Base-by-base conservation (phyloP, 495 filamentous ascomycete species). In the Trichoderma asperelloides region DNA sequence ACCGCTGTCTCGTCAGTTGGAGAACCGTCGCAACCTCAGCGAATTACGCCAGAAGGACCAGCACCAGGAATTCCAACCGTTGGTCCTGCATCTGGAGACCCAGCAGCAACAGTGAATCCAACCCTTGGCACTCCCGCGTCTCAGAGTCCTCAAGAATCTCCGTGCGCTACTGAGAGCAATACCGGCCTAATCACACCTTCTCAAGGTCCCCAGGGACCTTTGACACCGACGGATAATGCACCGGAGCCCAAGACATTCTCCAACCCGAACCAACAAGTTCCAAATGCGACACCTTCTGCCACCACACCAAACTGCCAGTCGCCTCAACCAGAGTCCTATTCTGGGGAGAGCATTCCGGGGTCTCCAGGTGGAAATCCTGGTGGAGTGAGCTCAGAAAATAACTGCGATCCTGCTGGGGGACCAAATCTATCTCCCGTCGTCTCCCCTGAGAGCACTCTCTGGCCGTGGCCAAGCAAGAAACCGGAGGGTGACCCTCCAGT, bases 211-310 rank as follows among this genome's bases (percentile, higher is more conserved):
- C 49, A 57, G 49, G n/a, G 47, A 23, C 47, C 47, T 51, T n/a
- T 51, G 3, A 60, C 55, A 5, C 55, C 55, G 13, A 12, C 23
- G 7, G 55, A 7, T 12, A 60, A 30, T 18, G 55, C 55, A 16
- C 55, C 55, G 11, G 55, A 60, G 55, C 55, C 55, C 55, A 60
- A 60, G 23, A 60, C 55, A 21, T 60, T 60, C 16, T 27, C 55
- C 28, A 21, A 2, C 28, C 55, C 55, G 0, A 30, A 30, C 5
- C 27, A 27, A n/a, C 51, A 60, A 30, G 16, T 13, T 30, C 27
- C 55, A 28, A 30, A 27, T 60, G 28, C 55, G 8, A 30, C 55
- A 60, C 27, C 55, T 7, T 33, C 55, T 8, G 13, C 55, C 23
- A 60, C 23, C 23, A 7, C 13, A 25, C 49, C 49, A 57, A 27